Evolutionary conservation across 352 stramenopile species (phyloP).

Genomic region (Phytophthora syringae): DNA sequence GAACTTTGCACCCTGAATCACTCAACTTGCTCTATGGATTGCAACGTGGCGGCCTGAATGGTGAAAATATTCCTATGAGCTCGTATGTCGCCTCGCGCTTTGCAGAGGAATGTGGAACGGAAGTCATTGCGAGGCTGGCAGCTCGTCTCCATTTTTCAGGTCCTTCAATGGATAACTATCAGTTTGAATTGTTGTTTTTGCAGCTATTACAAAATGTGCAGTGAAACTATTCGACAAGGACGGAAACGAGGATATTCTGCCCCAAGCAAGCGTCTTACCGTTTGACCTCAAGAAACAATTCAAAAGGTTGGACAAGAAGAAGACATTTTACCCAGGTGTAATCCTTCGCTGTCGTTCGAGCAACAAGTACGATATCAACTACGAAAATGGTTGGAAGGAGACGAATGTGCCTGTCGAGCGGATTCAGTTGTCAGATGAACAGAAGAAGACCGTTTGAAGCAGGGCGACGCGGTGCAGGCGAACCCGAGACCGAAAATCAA

Average conservation of each 20-base stretch:
- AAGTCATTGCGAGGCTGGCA: too few relatives aligned
- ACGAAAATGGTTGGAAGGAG: not conserved
- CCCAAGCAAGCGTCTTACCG: conserved; percentile 4
- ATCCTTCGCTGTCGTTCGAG: not conserved
- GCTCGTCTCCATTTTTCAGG: too few relatives aligned
- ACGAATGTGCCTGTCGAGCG: not conserved
- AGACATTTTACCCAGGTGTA: not conserved
- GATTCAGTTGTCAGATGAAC: not conserved
- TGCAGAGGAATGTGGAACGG: too few relatives aligned
- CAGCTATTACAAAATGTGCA: too few relatives aligned
- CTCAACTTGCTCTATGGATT: not conserved
- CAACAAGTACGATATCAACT: not conserved
- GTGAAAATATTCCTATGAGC: too few relatives aligned
- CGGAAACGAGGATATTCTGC: not conserved
- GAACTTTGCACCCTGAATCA: not conserved
- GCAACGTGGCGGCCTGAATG: too few relatives aligned
- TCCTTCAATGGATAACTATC: too few relatives aligned
- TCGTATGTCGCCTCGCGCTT: too few relatives aligned
- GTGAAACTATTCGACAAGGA: too few relatives aligned
- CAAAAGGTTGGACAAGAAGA: conserved; percentile 7
- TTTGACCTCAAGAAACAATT: conserved; percentile 19
- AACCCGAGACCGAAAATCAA: conserved; percentile 10
- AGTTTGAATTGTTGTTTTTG: too few relatives aligned
- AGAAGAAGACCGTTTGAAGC: not conserved
- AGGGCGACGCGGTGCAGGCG: not conserved